Conservation (phyloP, 1,139 yeast species). For the Suhomyces taliae region DNA sequence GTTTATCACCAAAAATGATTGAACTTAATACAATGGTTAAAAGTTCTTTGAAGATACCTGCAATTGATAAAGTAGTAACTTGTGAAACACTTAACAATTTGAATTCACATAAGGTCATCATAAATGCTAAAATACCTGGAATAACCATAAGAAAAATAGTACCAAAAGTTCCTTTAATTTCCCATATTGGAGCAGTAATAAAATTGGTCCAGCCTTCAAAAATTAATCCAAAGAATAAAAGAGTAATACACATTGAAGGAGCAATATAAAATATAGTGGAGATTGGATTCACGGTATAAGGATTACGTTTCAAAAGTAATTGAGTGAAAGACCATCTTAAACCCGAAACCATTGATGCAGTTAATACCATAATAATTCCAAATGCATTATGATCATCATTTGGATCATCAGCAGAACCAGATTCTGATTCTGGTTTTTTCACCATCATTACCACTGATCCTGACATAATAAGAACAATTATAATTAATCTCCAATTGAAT, state of each 20-base stretch:
- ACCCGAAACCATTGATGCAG: constrained; percentile 83
- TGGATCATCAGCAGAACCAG: constrained; percentile 11
- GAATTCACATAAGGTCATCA: constrained; percentile 90
- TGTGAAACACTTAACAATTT: constrained; percentile 78
- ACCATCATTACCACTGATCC: constrained; percentile 88
- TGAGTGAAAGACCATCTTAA: constrained; percentile 95
- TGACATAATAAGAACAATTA: constrained; percentile 76
- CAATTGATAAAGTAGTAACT: constrained; percentile 81
- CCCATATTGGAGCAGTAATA: constrained; percentile 61
- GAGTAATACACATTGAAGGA: constrained; percentile 73
- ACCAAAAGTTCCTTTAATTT: constrained; percentile 47
- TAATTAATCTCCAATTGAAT: constrained; percentile 62
- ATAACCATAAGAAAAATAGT: constrained; percentile 63
- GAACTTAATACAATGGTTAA: constrained; percentile 75
- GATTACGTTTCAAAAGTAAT: constrained; percentile 62
- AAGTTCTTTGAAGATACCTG: constrained; percentile 90
- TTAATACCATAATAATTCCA: constrained; percentile 72
- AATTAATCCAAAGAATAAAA: constrained; percentile 59
- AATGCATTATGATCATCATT: constrained; percentile 26
- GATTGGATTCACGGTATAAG: constrained; percentile 68
- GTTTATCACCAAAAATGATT: constrained; percentile 69
- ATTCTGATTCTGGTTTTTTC: constrained; percentile 32
- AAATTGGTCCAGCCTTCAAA: constrained; percentile 68
- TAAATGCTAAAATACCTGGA: constrained; percentile 86
- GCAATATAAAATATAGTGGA: constrained; percentile 80